These are phyloP conservation scores for Penicillium lagena DNA, from an alignment of 495 filamentous ascomycete species.

Conservation along the genomic window DNA sequence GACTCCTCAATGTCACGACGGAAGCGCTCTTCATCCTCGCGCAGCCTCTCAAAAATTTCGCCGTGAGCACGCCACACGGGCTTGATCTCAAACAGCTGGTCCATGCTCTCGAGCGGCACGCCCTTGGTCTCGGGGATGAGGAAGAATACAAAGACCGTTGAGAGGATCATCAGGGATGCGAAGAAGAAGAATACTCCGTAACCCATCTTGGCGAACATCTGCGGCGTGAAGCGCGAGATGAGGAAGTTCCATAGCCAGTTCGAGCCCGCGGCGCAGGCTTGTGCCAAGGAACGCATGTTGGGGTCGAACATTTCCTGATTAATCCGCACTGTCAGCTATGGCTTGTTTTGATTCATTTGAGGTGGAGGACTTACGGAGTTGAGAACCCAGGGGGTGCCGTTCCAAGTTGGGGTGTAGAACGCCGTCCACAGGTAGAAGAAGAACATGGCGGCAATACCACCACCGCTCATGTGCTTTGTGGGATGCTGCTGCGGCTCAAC, in stretches of 20 bases:
- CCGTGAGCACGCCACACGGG: conserved; percentile 49
- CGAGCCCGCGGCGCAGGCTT: conserved; percentile 59
- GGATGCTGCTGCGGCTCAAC: conserved; percentile 36
- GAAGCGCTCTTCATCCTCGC: conserved; percentile 30
- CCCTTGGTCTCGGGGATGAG: conserved; percentile 62
- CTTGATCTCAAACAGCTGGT: conserved; percentile 50
- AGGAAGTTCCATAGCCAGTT: conserved; percentile 79
- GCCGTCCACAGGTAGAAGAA: conserved; percentile 79
- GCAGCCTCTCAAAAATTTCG: conserved; percentile 19
- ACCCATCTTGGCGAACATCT: conserved; percentile 64
- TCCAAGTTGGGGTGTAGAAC: conserved; percentile 73
- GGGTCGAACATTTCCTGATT: conserved; percentile 51
- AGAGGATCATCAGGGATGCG: conserved; percentile 59
- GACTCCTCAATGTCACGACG: conserved; percentile 27
- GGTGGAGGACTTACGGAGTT: conserved; percentile 38
- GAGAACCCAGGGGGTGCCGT: conserved; percentile 63
- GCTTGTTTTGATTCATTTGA: no score
- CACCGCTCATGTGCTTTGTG: conserved; percentile 36
- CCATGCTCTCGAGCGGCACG: conserved; percentile 42
- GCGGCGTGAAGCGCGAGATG: conserved; percentile 62
- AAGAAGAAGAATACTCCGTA: conserved; percentile 78
- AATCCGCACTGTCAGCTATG: background rate
- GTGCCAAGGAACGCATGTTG: conserved; percentile 59
- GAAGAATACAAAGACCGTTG: conserved; percentile 60
- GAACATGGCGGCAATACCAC: conserved; percentile 64